A percentile compares a stretch with the other conserved stretches of the same genome.
These are phyloP conservation scores for Saccharomycopsis guyanensis DNA, from an alignment of 805 yeast species.

Conservation along the genomic window DNA sequence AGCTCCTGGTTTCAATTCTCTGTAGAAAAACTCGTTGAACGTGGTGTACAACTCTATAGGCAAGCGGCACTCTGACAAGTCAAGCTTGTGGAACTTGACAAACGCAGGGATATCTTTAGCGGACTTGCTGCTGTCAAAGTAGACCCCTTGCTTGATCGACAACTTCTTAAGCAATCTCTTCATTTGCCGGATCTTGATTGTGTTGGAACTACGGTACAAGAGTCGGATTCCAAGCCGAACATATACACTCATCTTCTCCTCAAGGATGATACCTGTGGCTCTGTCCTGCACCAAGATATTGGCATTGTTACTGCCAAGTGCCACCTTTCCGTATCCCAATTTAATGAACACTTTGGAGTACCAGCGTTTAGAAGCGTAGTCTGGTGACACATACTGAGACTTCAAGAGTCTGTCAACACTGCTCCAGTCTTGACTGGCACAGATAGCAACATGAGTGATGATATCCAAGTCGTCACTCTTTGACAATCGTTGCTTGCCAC, in stretches of 20 bases:
- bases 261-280: slow-evolving; percentile 77
- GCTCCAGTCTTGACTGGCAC: slow-evolving; percentile 74
- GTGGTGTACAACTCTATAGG: slow-evolving; percentile 47
- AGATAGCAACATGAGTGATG: slow-evolving; percentile 81
- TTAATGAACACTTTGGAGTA: slow-evolving; percentile 75
- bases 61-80: slow-evolving; percentile 57
- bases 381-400: slow-evolving; percentile 68
- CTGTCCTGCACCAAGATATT: slow-evolving; percentile 92
- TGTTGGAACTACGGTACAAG: slow-evolving; percentile 66
- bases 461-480: slow-evolving; percentile 56
- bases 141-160: slow-evolving; percentile 74
- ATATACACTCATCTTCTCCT: slow-evolving; percentile 86
- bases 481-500: slow-evolving; percentile 51
- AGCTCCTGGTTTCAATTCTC: slow-evolving; percentile 64
- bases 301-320: slow-evolving; percentile 84
- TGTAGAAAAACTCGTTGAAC: slow-evolving; percentile 85
- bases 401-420: slow-evolving; percentile 55
- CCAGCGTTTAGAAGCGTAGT: slow-evolving; percentile 84
- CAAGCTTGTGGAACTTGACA: slow-evolving; percentile 74
- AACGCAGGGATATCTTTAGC: slow-evolving; percentile 64
- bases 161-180: slow-evolving; percentile 54
- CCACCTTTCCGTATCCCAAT: slow-evolving; percentile 80
- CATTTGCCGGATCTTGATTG: slow-evolving; percentile 49
- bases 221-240: slow-evolving; percentile 83
- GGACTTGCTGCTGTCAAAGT: slow-evolving; percentile 69